A percentile compares a stretch with the other conserved stretches of the same genome.
phyloP scores from a whole-genome alignment of 2,329 filamentous ascomycete genomes.

The Gliomastix tumulicola region DNA sequence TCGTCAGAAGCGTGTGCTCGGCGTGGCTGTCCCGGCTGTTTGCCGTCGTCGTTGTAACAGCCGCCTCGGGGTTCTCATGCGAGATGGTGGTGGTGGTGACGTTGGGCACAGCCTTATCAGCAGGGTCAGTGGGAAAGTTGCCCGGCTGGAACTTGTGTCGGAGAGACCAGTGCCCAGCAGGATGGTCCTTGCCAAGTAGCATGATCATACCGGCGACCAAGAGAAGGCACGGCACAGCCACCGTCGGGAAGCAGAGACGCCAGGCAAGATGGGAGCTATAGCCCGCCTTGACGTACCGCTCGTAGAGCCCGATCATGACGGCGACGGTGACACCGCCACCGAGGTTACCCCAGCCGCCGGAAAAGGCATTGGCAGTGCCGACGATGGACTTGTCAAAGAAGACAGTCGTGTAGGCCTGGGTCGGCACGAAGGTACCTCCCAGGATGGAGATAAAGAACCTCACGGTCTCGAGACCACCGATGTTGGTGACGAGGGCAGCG shows the following conservation, averaged over 20 bases:
- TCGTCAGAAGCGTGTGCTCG: too few species aligned
- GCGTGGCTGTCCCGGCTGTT: background rate
- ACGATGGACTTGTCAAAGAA: slow-evolving; percentile 93
- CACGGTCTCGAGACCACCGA: slow-evolving; percentile 57
- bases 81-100: too few species aligned
- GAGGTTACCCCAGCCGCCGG: slow-evolving; percentile 79
- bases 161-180: slow-evolving; percentile 1
- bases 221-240: slow-evolving; percentile 1
- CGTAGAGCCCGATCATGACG: slow-evolving; percentile 39
- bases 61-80: background rate
- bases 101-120: too few species aligned
- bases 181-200: slow-evolving; percentile 3
- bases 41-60: background rate
- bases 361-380: slow-evolving; percentile 79
- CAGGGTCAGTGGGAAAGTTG: too few species aligned
- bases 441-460: slow-evolving; percentile 79
- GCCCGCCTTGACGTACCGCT: slow-evolving; percentile 1
- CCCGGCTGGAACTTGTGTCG: background rate
- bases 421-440: slow-evolving; percentile 73
- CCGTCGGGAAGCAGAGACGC: slow-evolving; percentile 1
- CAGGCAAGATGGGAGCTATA: slow-evolving; percentile 1
- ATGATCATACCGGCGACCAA: slow-evolving; percentile 1
- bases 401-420: slow-evolving; percentile 86
- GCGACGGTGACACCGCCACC: slow-evolving; percentile 57
- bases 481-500: slow-evolving; percentile 65